Conservation (phyloP, 2,329 filamentous ascomycete species). For the Fusarium pseudoanthophilum region DNA sequence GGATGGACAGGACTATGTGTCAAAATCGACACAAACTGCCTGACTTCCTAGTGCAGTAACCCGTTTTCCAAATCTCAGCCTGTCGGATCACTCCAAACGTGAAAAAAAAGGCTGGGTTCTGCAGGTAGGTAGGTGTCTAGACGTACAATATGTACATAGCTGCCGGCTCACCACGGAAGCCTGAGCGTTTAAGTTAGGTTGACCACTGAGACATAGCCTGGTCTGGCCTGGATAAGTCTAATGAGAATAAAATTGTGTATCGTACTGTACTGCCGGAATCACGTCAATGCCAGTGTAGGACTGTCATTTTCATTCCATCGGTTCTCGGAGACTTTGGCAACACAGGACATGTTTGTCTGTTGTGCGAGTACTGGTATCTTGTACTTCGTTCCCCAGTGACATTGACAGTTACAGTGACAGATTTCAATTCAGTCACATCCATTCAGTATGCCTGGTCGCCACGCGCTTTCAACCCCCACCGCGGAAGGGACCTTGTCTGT, state of each 20-base stretch:
- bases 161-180: slow-evolving; percentile 23
- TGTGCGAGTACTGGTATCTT: slow-evolving; percentile 19
- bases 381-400: slow-evolving; percentile 22
- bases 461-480: slow-evolving; percentile 34
- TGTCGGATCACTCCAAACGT: slow-evolving; percentile 29
- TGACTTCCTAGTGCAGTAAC: slow-evolving; percentile 30
- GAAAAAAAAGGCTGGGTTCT: slow-evolving; percentile 33
- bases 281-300: slow-evolving; percentile 6
- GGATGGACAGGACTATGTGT: slow-evolving; percentile 7
- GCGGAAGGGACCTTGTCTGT: slow-evolving; percentile 16
- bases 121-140: slow-evolving; percentile 20
- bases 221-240: slow-evolving; percentile 5
- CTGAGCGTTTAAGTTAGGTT: slow-evolving; percentile 13
- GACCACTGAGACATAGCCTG: slow-evolving; percentile 7
- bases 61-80: slow-evolving; percentile 16
- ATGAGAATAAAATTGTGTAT: slow-evolving; percentile 28
- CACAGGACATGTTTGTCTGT: background rate
- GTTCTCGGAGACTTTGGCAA: slow-evolving; percentile 18
- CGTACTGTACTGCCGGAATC: slow-evolving; percentile 20
- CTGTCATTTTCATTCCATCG: background rate
- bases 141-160: background rate
- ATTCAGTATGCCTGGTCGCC: slow-evolving; percentile 13
- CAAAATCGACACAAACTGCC: slow-evolving; percentile 23
- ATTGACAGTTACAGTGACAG: background rate
- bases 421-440: background rate